Base-by-base conservation (phyloP, 148 eudicot species). In the Amaranthus cruentus region DNA sequence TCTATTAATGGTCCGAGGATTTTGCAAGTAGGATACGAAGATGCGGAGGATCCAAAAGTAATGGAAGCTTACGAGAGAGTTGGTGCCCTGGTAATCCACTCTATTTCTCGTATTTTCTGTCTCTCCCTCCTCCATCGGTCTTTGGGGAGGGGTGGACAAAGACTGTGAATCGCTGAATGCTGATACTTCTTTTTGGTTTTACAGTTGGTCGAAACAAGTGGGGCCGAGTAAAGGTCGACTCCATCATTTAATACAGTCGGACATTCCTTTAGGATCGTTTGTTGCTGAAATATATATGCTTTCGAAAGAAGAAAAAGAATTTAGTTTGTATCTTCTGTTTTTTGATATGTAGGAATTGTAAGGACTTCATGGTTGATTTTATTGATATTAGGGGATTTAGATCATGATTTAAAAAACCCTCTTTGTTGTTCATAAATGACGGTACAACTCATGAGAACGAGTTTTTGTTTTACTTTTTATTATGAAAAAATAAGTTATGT, bases 11-110 rank as follows among this genome's bases (percentile, higher is more conserved):
- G 99, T 73, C 96, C 97, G 15, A 81, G 89, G 71, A 92, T 95
- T 84, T 88, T 95, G 69, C 93, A 95, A 84, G 46, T 95, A 18
- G 99, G 99, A 18, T 95, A 91, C n/a, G 97, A 86, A 83, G 91
- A 87, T 13, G 99, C 92, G 79, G 93, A 87, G 83, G 80, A 92
- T 74, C 90, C 97, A 15, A 85, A 90, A 78, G 99, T 88, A 53
- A 95, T 92, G 96, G 99, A 85, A 82, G 99, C 99, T 65, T 95
- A 73, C 21, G 97, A 95, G 76, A 88, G 89, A 87, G 90, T 90
- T 57, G 99, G 99, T 74, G 78, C 97, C 60, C 69, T 95, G 93
- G 98, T 91, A 95, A 49, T 61, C 8, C 51, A 21, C 60, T 12
- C 8, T 7, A 11, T 68, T 50, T 43, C 66, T 70, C 49, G 68